Conservation (phyloP, 169 alveolate species). For the Ichthyophthirius multifiliis region DNA sequence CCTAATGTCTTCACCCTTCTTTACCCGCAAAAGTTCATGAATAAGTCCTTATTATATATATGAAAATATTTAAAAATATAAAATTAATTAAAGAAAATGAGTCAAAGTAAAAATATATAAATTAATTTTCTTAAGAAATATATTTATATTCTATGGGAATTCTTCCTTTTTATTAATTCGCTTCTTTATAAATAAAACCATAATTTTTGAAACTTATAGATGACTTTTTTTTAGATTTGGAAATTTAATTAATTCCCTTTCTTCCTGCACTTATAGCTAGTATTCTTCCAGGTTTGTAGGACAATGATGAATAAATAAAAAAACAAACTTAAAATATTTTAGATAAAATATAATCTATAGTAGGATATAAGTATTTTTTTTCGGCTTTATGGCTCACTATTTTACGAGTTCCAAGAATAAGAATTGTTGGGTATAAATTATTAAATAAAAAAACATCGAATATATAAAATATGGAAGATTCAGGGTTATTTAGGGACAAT, state of each 20-base stretch:
- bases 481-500: no score
- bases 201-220: not conserved
- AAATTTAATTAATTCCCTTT: not conserved
- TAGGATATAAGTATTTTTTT: not conserved
- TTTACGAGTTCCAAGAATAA: not conserved
- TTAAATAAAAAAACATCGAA: not conserved
- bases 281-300: not conserved
- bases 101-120: not conserved
- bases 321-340: not conserved
- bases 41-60: not conserved
- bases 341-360: not conserved
- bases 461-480: not conserved
- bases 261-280: not conserved
- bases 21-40: not conserved
- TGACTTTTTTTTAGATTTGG: not conserved
- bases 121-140: not conserved
- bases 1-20: not conserved
- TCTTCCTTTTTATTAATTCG: not conserved
- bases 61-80: not conserved
- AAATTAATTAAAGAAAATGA: not conserved
- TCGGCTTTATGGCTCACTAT: not conserved
- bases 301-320: not conserved
- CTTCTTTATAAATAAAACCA: not conserved
- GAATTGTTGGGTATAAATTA: not conserved
- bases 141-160: not conserved